A percentile compares a stretch with the other conserved stretches of the same genome.
Evolutionary conservation across 2,329 filamentous ascomycete species (phyloP).

Genomic region (Didymosphaeria variabile): DNA sequence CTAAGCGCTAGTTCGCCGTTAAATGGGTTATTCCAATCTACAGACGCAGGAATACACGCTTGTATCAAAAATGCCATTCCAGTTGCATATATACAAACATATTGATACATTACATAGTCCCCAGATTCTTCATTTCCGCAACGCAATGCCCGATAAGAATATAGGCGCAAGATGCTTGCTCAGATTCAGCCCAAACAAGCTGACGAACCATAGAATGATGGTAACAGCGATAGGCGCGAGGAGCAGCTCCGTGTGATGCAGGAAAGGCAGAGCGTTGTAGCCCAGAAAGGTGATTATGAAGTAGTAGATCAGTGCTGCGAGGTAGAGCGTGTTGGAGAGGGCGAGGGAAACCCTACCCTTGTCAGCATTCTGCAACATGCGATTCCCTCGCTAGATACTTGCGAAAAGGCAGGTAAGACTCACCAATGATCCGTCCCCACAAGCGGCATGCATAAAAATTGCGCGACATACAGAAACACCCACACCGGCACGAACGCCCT

Average conservation of each 20-base stretch:
- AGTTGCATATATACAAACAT: conserved; percentile 5
- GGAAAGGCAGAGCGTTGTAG: conserved; percentile 73
- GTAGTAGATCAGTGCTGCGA: conserved; percentile 72
- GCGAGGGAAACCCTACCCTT: conserved; percentile 61
- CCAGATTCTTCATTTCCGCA: conserved; percentile 40
- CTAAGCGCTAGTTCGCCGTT: neutral
- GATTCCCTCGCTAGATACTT: neutral
- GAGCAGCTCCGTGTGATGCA: conserved; percentile 72
- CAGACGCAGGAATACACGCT: neutral
- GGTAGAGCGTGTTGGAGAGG: conserved; percentile 71
- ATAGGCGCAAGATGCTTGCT: conserved; percentile 61
- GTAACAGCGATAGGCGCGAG: conserved; percentile 69
- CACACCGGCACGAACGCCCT: conserved; percentile 74
- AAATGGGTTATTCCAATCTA: neutral
- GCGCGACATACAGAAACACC: conserved; percentile 72
- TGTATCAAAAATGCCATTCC: neutral
- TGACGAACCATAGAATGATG: conserved; percentile 66
- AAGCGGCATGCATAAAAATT: conserved; percentile 72
- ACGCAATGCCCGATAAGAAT: conserved; percentile 58
- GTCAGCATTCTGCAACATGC: neutral
- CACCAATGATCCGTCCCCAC: conserved; percentile 63
- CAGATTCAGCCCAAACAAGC: conserved; percentile 61
- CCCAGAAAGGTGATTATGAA: conserved; percentile 74
- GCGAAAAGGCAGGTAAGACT: conserved; percentile 19
- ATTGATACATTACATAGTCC: neutral